These are phyloP conservation scores for Pyrenochaeta sp. DNA, from an alignment of 2,329 filamentous ascomycete species.

Conservation along the genomic window DNA sequence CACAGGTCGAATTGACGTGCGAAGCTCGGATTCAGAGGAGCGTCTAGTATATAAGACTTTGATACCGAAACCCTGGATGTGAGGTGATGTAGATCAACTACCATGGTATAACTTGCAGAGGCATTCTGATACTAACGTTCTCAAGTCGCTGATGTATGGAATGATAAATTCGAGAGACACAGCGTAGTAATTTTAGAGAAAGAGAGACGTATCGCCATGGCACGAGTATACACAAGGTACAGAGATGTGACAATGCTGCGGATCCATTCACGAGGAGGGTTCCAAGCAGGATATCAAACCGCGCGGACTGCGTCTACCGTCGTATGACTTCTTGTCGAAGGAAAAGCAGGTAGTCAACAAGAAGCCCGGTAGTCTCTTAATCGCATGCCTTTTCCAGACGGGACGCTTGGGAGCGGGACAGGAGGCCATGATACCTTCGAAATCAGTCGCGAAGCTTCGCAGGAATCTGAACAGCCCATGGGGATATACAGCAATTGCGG, in stretches of 20 bases:
- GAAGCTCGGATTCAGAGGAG: too few species aligned
- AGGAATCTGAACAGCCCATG: neutral
- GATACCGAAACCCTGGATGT: neutral
- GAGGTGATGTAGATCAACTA: neutral
- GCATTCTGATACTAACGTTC: neutral
- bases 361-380: too few species aligned
- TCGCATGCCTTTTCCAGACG: too few species aligned
- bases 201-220: too few species aligned
- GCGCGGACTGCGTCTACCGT: neutral
- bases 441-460: too few species aligned
- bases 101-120: neutral
- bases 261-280: neutral
- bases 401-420: neutral
- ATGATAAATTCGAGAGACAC: too few species aligned
- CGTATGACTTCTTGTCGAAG: neutral
- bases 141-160: neutral
- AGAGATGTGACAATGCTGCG: neutral
- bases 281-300: neutral
- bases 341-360: neutral
- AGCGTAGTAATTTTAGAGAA: too few species aligned
- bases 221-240: neutral
- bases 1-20: too few species aligned
- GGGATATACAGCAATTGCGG: neutral
- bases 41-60: too few species aligned
- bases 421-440: neutral